A percentile compares a stretch with the other conserved stretches of the same genome.
phyloP scores from a whole-genome alignment of 257 asterid genomes.

The Capsicum chinense region DNA sequence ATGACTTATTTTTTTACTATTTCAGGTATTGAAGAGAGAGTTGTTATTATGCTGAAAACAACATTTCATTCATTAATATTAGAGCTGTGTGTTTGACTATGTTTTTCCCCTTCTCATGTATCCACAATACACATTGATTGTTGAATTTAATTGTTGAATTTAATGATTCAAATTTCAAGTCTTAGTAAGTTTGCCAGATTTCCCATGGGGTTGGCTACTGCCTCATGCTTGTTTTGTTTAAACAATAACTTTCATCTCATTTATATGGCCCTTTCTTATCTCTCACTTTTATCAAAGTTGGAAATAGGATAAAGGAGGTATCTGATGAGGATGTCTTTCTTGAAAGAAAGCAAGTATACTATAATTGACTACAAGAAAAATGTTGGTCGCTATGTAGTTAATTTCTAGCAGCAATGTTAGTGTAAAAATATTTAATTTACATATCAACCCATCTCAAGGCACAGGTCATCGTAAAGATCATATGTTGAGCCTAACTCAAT shows the following conservation, averaged over 20 bases:
- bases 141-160: constrained; percentile 17
- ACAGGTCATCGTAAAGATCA: background rate
- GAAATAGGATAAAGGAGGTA: constrained; percentile 25
- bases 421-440: background rate
- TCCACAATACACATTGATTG: constrained; percentile 4
- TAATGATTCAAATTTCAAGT: background rate
- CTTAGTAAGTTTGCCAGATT: background rate
- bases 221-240: constrained; percentile 33
- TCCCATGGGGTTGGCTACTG: constrained; percentile 30
- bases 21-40: constrained; percentile 2
- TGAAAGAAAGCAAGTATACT: constrained; percentile 17
- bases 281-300: constrained; percentile 35
- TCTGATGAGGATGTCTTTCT: constrained; percentile 10
- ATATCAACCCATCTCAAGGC: too few species aligned
- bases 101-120: constrained; percentile 24
- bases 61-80: background rate
- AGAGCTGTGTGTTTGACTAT: constrained; percentile 10
- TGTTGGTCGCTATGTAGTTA: background rate
- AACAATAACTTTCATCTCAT: constrained; percentile 44
- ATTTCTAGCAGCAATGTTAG: background rate
- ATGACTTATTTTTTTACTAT: background rate
- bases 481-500: background rate
- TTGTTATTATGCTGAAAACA: background rate
- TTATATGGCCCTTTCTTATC: constrained; percentile 34
- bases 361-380: background rate